phyloP scores from a whole-genome alignment of 306 rosid species.

The Styphnolobium japonicum region DNA sequence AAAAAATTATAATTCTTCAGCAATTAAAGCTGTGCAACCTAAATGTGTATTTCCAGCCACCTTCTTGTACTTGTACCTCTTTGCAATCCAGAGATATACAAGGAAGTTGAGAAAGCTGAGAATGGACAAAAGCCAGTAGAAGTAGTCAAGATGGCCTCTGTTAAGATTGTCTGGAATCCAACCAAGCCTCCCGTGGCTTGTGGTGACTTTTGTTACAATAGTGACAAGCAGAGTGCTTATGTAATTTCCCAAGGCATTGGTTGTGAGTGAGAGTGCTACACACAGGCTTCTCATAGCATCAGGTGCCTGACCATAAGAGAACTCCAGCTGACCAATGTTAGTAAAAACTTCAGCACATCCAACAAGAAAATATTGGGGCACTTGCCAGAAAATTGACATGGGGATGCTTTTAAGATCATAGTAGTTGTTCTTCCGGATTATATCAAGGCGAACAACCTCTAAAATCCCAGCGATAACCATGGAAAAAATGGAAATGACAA shows the following conservation, averaged over 20 bases:
- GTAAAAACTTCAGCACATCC: conserved; percentile 86
- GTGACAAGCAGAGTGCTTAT: conserved; percentile 69
- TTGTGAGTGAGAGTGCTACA: conserved; percentile 76
- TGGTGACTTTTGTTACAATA: conserved; percentile 57
- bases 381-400: conserved; percentile 87
- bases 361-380: conserved; percentile 72
- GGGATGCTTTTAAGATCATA: conserved; percentile 59
- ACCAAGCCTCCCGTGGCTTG: conserved; percentile 61
- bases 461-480: conserved; percentile 71
- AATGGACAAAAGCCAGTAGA: conserved; percentile 65
- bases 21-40: neutral
- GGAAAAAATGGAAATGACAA: conserved; percentile 54
- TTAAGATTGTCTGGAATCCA: conserved; percentile 87
- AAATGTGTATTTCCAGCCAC: conserved; percentile 17
- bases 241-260: conserved; percentile 65
- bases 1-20: neutral
- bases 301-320: conserved; percentile 77
- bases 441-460: conserved; percentile 58
- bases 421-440: conserved; percentile 45
- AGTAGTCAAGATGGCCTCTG: conserved; percentile 81
- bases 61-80: conserved; percentile 64
- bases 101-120: conserved; percentile 65
- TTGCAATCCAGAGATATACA: conserved; percentile 55
- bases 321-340: conserved; percentile 63
- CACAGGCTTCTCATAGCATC: conserved; percentile 88